Evolutionary conservation across 2,329 filamentous ascomycete genomes (phyloP).

Genomic region (Cylindrodendrum hubeiense): DNA sequence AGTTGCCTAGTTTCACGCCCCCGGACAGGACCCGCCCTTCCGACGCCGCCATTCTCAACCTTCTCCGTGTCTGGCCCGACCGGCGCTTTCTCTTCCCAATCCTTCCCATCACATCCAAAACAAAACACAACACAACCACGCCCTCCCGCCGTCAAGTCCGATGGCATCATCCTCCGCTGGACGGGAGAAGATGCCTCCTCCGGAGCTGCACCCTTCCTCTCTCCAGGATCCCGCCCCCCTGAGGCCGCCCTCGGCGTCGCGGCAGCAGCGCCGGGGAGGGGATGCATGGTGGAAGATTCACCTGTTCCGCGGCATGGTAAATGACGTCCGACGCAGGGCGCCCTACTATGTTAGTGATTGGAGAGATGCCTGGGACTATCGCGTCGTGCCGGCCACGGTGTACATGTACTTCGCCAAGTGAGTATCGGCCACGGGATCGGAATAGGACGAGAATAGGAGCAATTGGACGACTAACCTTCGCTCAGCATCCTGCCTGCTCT

Average conservation of each 20-base stretch:
- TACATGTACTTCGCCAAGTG: constrained; percentile 98
- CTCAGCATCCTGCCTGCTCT: constrained; percentile 86
- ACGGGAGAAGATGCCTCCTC: background rate
- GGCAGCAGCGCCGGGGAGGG: constrained; percentile 2
- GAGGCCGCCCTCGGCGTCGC: background rate
- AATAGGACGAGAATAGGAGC: background rate
- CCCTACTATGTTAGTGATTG: constrained; percentile 88
- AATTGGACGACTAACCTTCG: constrained; percentile 31
- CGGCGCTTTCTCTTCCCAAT: background rate
- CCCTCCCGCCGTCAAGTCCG: background rate
- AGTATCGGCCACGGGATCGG: constrained; percentile 33
- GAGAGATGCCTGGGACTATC: constrained; percentile 90
- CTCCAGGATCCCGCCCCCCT: constrained; percentile 14
- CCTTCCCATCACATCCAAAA: background rate
- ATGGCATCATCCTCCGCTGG: constrained; percentile 9
- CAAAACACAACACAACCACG: background rate
- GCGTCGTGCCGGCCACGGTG: constrained; percentile 86
- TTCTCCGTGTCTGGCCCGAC: background rate
- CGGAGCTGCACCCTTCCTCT: background rate
- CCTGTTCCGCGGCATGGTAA: constrained; percentile 82
- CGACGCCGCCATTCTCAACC: background rate
- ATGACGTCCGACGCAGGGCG: constrained; percentile 79
- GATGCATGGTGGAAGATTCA: constrained; percentile 79
- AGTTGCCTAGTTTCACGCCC: constrained; percentile 6
- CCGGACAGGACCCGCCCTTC: constrained; percentile 16